Percentiles rank a stretch among this genome's conserved stretches.
Conservation (phyloP, 108 stramenopile genomes). For the Tribonema minus region DNA sequence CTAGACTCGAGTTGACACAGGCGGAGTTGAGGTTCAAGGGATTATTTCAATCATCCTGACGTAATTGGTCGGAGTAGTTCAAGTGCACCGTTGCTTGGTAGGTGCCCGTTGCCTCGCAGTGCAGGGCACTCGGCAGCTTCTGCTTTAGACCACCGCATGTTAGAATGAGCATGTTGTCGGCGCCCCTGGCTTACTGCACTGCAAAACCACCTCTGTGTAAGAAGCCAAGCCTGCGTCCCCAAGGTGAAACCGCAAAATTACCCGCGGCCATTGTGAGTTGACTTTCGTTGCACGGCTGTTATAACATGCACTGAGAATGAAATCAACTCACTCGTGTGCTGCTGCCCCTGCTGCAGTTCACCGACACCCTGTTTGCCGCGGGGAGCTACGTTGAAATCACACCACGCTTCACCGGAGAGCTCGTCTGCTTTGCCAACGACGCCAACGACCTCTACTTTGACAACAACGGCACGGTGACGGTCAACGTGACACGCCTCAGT, state of each 20-base stretch:
- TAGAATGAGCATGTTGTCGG: too few species aligned
- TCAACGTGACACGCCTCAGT: conserved; percentile 39
- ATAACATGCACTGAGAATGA: not conserved
- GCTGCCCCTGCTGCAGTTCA: not conserved
- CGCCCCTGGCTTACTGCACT: too few species aligned
- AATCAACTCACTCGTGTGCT: not conserved
- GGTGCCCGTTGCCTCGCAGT: not conserved
- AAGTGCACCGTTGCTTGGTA: not conserved
- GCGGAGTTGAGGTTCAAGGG: not conserved
- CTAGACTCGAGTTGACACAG: not conserved
- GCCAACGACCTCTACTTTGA: conserved; percentile 54
- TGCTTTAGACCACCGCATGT: too few species aligned
- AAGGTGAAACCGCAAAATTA: not conserved
- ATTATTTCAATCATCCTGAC: not conserved
- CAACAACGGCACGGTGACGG: conserved; percentile 40
- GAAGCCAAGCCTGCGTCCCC: not conserved
- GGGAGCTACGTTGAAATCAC: conserved; percentile 37
- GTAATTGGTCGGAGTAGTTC: not conserved
- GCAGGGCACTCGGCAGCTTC: too few species aligned
- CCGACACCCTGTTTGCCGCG: conserved; percentile 46
- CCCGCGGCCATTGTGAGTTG: not conserved
- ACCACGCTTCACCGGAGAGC: conserved; percentile 47
- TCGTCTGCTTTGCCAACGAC: conserved; percentile 63
- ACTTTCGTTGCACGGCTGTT: not conserved
- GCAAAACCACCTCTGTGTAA: not conserved